Evolutionary conservation across 2,329 filamentous ascomycete species (phyloP), one percentile per base, ranked within the genome.

Genomic region (Aspergillus cejpii): DNA sequence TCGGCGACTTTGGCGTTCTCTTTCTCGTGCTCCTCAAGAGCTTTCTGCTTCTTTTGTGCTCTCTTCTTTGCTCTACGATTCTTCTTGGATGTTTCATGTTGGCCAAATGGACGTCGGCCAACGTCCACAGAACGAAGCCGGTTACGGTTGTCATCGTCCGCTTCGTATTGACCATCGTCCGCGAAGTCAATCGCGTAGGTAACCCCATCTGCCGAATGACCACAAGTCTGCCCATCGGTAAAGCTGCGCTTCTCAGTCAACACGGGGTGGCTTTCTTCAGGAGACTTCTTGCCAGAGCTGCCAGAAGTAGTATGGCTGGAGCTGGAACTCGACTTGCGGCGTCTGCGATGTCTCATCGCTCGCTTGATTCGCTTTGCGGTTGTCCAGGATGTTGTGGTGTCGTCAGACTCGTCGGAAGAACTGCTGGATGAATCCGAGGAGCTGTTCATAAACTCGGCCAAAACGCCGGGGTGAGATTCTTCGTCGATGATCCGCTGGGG

Each of bases 401-500:
- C 76, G 48, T 86, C 85, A 0, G 84, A 86, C 53, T 90, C 85
- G 11, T 63, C 59, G 6, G 78, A 82, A 0, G 77, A 81, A 10
- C 76, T 68, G 14, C 54, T 59, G 1, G 61, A 63, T 0, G 68
- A 68, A 33, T 69, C 67, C 6, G 76, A 78, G 6, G 61, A 64
- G 45, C 55, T 59, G 52, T 92, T 85, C 59, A 95, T 77, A 68
- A 91, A 87, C 24, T 85, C 85, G 14, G 85, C 85, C 10, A 90
- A 77, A 1, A 92, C 83, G 52, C 90, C 90, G 17, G 90, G 90
- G 37, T 87, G 84, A 0, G 87, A 83, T 63, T 95, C 90, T 58
- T 92, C 88, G 55, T 96, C 90, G 51, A 96, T 92, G 48, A 94
- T 85, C 56, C 90, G 84, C 68, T 95, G 89, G 7, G 90, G 90